Percentiles rank a stretch among this genome's conserved stretches.
phyloP scores from a whole-genome alignment of 2,329 filamentous ascomycete species.

The Clarireedia hainanense region DNA sequence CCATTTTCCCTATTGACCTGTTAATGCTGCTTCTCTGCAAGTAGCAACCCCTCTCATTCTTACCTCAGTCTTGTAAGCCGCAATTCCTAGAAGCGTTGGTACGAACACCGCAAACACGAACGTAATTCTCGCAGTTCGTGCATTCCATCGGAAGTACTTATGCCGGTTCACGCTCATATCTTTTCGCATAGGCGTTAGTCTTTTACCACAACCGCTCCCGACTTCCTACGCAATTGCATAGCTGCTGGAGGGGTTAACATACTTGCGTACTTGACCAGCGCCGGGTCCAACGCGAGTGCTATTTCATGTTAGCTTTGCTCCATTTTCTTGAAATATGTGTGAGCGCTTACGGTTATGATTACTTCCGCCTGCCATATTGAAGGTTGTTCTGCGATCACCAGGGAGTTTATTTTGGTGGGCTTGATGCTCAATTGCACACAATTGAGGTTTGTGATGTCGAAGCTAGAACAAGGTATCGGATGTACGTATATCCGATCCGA shows the following conservation, averaged over 20 bases:
- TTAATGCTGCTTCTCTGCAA: background rate
- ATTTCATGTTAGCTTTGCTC: constrained; percentile 12
- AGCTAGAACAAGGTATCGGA: constrained; percentile 1
- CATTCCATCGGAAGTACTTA: constrained; percentile 94
- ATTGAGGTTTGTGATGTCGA: constrained; percentile 13
- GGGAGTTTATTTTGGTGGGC: constrained; percentile 4
- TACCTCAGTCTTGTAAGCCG: constrained; percentile 80
- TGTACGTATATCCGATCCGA: background rate
- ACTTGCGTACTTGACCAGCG: constrained; percentile 49
- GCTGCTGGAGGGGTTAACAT: constrained; percentile 19
- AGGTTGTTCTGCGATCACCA: constrained; percentile 11
- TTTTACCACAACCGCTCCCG: background rate
- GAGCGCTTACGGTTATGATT: constrained; percentile 36
- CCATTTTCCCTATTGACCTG: constrained; percentile 64
- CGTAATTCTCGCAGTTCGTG: constrained; percentile 69
- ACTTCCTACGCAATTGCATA: background rate
- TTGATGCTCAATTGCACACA: background rate
- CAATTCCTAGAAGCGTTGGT: constrained; percentile 60
- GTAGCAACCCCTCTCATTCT: constrained; percentile 34
- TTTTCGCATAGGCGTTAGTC: background rate
- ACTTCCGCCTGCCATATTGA: constrained; percentile 38
- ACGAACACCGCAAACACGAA: constrained; percentile 70
- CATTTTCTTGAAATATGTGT: background rate
- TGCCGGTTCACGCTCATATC: constrained; percentile 79
- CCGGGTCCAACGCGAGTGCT: constrained; percentile 35